These are phyloP conservation scores for Colletotrichum eleusines DNA, from an alignment of 2,329 filamentous ascomycete species.

Conservation along the genomic window DNA sequence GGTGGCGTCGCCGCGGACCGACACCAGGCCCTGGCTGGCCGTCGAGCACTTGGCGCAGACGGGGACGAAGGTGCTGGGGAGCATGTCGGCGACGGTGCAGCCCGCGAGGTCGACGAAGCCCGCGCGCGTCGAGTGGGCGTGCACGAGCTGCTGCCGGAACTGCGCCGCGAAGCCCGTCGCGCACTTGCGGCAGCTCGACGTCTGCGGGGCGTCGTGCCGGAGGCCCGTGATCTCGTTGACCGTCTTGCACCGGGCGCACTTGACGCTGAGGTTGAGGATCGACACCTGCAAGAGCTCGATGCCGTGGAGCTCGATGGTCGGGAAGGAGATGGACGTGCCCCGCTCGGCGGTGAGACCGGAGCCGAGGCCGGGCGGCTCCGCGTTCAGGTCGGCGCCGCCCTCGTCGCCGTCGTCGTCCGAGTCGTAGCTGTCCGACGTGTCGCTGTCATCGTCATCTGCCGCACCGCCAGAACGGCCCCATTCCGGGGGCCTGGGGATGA, in stretches of 20 bases:
- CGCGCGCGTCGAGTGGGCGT: constrained; percentile 78
- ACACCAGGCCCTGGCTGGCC: constrained; percentile 73
- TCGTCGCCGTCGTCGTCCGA: constrained; percentile 60
- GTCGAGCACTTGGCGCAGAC: constrained; percentile 84
- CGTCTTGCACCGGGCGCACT: constrained; percentile 84
- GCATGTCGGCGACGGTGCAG: constrained; percentile 80
- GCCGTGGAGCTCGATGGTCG: constrained; percentile 79
- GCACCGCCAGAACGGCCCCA: constrained; percentile 72
- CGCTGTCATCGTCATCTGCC: constrained; percentile 59
- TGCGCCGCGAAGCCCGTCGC: constrained; percentile 62
- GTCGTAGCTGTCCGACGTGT: constrained; percentile 55
- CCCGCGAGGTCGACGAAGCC: constrained; percentile 84
- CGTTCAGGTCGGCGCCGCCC: constrained; percentile 56
- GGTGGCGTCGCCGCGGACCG: constrained; percentile 79
- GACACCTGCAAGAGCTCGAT: constrained; percentile 81
- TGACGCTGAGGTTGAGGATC: constrained; percentile 76
- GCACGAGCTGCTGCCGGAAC: constrained; percentile 78
- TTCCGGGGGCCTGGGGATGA: constrained; percentile 82
- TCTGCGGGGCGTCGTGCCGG: constrained; percentile 65
- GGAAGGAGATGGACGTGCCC: constrained; percentile 84
- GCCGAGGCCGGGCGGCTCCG: constrained; percentile 48
- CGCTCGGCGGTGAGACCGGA: constrained; percentile 64
- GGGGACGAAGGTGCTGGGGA: constrained; percentile 83
- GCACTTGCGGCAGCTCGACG: constrained; percentile 70
- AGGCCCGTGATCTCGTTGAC: constrained; percentile 76